phyloP scores from a whole-genome alignment of 2,329 filamentous ascomycete species.

The Colletotrichum australisinense region DNA sequence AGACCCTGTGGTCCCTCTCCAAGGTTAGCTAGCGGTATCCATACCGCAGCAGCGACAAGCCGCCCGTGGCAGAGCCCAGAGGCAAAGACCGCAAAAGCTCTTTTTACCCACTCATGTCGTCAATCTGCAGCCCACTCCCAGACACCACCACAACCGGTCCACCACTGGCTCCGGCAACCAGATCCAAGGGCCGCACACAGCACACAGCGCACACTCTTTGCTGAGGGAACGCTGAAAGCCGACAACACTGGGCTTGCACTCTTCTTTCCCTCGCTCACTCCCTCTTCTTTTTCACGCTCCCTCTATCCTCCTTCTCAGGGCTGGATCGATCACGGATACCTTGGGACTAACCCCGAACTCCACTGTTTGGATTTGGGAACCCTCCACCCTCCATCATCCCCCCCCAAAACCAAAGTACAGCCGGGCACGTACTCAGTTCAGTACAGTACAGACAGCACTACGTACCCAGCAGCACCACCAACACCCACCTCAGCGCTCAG shows the following conservation, averaged over 20 bases:
- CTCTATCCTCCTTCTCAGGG: conserved; percentile 6
- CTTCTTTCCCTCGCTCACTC: not conserved
- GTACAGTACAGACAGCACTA: not conserved
- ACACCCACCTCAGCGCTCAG: conserved; percentile 11
- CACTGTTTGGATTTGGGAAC: conserved; percentile 34
- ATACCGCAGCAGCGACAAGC: conserved; percentile 8
- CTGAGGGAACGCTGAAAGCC: conserved; percentile 14
- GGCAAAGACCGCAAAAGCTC: conserved; percentile 18
- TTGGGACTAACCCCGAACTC: conserved; percentile 5
- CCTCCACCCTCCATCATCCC: not conserved
- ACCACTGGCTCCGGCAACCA: not conserved
- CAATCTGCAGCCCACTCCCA: not conserved
- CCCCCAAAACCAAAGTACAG: not conserved
- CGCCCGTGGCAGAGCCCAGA: conserved; percentile 11
- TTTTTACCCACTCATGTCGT: not conserved
- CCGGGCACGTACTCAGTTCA: conserved; percentile 14
- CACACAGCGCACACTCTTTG: conserved; percentile 24
- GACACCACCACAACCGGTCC: not conserved
- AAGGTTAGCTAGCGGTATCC: conserved; percentile 26
- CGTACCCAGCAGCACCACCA: conserved; percentile 18
- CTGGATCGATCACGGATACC: not conserved
- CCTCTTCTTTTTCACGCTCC: not conserved
- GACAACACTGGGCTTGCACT: conserved; percentile 1
- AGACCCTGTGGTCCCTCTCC: conserved; percentile 23
- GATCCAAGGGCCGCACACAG: not conserved